Percentiles rank a stretch among this genome's conserved stretches.
Conservation (phyloP, 768 basidiomycete species). For the Suillus variegatus region DNA sequence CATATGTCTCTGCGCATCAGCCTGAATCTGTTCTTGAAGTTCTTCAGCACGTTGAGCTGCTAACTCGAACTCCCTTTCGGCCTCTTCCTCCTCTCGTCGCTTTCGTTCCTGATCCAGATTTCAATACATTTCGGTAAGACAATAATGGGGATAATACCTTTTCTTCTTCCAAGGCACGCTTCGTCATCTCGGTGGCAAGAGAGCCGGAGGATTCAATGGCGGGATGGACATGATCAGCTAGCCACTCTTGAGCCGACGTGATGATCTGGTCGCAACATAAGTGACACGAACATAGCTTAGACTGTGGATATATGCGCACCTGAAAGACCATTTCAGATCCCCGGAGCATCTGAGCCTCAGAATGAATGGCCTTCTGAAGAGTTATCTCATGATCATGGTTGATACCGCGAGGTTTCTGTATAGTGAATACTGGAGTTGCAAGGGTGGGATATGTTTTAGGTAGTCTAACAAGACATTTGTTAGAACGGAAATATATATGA, state of each 20-base stretch:
- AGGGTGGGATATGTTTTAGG: constrained; percentile 82
- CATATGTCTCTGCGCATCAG: constrained; percentile 58
- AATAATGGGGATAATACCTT: constrained; percentile 40
- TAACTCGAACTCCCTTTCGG: constrained; percentile 48
- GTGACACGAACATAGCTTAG: constrained; percentile 3
- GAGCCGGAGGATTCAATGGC: constrained; percentile 65
- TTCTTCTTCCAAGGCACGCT: constrained; percentile 70
- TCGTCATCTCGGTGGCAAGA: constrained; percentile 77
- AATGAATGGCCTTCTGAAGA: constrained; percentile 59
- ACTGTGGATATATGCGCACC: constrained; percentile 38
- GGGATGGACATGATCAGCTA: constrained; percentile 55
- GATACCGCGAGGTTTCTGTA: constrained; percentile 69
- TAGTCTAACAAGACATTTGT: constrained; percentile 45
- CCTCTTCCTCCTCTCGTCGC: constrained; percentile 58
- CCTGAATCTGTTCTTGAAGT: constrained; percentile 66
- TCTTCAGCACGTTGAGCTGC: constrained; percentile 56
- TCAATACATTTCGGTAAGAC: constrained; percentile 5
- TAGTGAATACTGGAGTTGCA: constrained; percentile 65
- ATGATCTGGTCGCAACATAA: constrained; percentile 51
- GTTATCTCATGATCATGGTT: constrained; percentile 55
- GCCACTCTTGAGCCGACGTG: constrained; percentile 71
- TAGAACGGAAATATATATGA: not conserved
- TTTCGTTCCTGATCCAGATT: constrained; percentile 44
- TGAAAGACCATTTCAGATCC: constrained; percentile 82
- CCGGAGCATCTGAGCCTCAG: constrained; percentile 62